Evolutionary conservation across 2,329 filamentous ascomycete genomes (phyloP), one percentile per base, ranked within the genome.

Genomic region (Akanthomyces uredinophilus): DNA sequence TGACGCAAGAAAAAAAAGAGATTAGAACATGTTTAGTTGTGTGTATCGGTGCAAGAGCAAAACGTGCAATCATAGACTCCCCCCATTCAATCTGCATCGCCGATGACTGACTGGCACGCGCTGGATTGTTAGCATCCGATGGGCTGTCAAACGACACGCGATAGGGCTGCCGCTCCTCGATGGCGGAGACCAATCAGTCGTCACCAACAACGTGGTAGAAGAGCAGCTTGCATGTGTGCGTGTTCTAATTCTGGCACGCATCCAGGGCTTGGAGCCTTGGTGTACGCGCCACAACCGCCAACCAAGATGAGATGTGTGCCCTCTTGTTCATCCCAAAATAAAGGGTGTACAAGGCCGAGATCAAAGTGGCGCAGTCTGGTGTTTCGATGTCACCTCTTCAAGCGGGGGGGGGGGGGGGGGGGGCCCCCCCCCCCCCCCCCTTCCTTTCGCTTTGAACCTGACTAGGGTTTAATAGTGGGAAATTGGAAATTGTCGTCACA

Each of bases 281-380:
- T 20, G 24, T 43, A 51, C 56, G 37, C 56, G 56, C 56, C 56
- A 59, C 46, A 59, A 59, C 56, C 56, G 56, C 56, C 35, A 18
- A 43, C 32, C 44, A 10, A 50, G 32, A 29, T 32, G 8, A 32
- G 53, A 57, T 47, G 20, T 20, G 35, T 43, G 37, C 20, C 16
- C 11, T 44, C 18, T 56, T n/a, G 29, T 59, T 59, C 35, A 16
- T 50, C 43, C 35, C 56, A 50, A 59, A 20, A 4, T 6, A 32
- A 44, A 43, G 11, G n/a, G 46, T 20, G 43, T 58, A 18, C 39
- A 7, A 47, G 44, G 22, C 43, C 46, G 56, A 59, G 56, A 59
- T 51, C 35, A 59, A 22, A 20, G 56, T 59, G 56, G 56, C 56
- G 46, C 56, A 59, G 56, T 41, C 41, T 43, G 20, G 13, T 49